Evolutionary conservation across 2,329 filamentous ascomycete species (phyloP).

Genomic region (Aspergillus bombycis): DNA sequence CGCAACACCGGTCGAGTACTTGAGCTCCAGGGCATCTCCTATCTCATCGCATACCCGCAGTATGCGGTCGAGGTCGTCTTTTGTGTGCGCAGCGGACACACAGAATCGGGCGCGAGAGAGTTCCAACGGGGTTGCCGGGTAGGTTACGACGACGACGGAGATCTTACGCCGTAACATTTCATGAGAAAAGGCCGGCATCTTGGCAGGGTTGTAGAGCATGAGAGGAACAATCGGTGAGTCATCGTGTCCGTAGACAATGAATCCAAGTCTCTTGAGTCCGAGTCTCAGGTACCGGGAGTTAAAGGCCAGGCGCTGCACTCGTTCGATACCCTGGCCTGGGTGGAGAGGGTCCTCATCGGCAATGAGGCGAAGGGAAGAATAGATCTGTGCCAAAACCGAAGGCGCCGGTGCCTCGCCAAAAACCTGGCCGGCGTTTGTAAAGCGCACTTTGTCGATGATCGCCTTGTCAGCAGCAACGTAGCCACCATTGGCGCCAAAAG

Average conservation of each 20-base stretch:
- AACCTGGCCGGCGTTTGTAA: conserved; percentile 78
- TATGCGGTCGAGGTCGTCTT: conserved; percentile 89
- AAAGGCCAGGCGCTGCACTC: conserved; percentile 89
- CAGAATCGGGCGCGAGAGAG: conserved; percentile 92
- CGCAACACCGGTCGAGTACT: conserved; percentile 88
- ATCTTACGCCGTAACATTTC: conserved; percentile 97
- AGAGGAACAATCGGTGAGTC: conserved; percentile 94
- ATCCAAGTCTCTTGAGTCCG: conserved; percentile 88
- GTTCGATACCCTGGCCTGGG: conserved; percentile 87
- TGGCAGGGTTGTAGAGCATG: conserved; percentile 90
- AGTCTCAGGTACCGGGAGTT: conserved; percentile 94
- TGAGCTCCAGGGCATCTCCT: conserved; percentile 84
- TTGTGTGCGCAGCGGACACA: conserved; percentile 90
- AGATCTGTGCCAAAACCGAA: conserved; percentile 85
- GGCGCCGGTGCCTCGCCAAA: conserved; percentile 85
- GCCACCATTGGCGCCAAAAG: conserved; percentile 93
- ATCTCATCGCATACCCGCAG: conserved; percentile 89
- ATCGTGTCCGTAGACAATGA: conserved; percentile 92
- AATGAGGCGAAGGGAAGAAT: conserved; percentile 80
- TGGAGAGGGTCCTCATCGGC: conserved; percentile 69
- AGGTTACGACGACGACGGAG: conserved; percentile 91
- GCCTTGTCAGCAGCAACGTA: conserved; percentile 87
- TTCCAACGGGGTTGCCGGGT: conserved; percentile 90
- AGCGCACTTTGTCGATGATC: conserved; percentile 85
- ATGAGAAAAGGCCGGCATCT: conserved; percentile 94